These are phyloP conservation scores for Lupinus albus DNA, from an alignment of 306 rosid species.

Conservation along the genomic window DNA sequence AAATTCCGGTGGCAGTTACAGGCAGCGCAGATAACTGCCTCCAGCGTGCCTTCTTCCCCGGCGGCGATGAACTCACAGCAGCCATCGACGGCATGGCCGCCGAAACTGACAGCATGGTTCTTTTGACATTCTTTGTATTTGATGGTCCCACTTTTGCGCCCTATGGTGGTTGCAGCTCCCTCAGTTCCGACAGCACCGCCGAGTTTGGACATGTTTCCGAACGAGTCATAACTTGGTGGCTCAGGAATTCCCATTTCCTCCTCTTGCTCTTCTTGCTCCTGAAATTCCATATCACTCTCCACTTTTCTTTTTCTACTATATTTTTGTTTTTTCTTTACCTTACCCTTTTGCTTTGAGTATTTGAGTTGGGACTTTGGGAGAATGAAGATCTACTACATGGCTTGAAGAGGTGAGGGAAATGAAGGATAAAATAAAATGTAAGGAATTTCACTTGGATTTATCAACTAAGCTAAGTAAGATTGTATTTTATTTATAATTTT, in stretches of 20 bases:
- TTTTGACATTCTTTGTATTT: conserved; percentile 83
- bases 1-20: conserved; percentile 95
- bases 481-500: conserved; percentile 23
- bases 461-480: conserved; percentile 36
- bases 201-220: conserved; percentile 45
- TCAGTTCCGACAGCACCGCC: conserved; percentile 30
- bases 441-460: conserved; percentile 32
- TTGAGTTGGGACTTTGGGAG: conserved; percentile 5
- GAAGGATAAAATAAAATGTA: conserved; percentile 29
- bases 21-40: conserved; percentile 90
- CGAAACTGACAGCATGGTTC: conserved; percentile 81
- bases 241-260: conserved; percentile 64
- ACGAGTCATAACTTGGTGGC: conserved; percentile 52
- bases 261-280: conserved; percentile 67
- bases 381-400: conserved; percentile 41
- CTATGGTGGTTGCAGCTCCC: conserved; percentile 19
- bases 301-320: background rate
- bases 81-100: conserved; percentile 90
- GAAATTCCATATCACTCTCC: conserved; percentile 67
- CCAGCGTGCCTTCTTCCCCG: conserved; percentile 81
- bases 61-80: conserved; percentile 92
- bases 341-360: conserved; percentile 16
- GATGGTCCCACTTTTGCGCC: conserved; percentile 42
- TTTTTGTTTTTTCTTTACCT: too few species aligned
- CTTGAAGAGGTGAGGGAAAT: background rate